Evolutionary conservation across 108 stramenopile genomes (phyloP).

Genomic region (Cyclotella atomus): DNA sequence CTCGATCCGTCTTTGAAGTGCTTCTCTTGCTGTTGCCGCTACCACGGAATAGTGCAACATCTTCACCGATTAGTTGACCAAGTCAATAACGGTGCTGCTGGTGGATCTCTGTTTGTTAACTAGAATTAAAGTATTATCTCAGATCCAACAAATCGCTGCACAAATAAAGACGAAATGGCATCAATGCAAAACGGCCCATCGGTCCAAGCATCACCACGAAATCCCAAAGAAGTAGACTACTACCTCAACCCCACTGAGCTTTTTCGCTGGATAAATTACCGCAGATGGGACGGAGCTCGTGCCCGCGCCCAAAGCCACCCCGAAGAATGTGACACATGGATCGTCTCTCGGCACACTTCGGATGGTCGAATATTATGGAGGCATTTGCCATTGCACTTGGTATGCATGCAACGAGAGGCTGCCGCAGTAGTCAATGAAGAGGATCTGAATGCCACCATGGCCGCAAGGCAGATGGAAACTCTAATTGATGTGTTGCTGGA

Average conservation of each 20-base stretch:
- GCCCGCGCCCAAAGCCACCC: conserved; percentile 50
- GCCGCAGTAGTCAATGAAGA: conserved; percentile 27
- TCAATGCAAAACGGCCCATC: neutral
- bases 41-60: too few species aligned
- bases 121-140: too few species aligned
- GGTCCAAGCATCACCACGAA: conserved; percentile 10
- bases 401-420: conserved; percentile 57
- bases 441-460: conserved; percentile 29
- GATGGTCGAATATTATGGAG: conserved; percentile 52
- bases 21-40: too few species aligned
- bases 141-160: too few species aligned
- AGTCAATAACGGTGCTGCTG: too few species aligned
- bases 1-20: too few species aligned
- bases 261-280: conserved; percentile 70
- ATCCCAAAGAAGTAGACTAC: conserved; percentile 57
- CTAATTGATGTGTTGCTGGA: conserved; percentile 52
- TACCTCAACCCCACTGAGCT: conserved; percentile 66
- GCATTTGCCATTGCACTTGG: conserved; percentile 50
- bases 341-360: conserved; percentile 41
- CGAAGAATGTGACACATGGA: conserved; percentile 53
- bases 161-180: neutral
- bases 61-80: too few species aligned
- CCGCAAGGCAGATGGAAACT: conserved; percentile 45
- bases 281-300: conserved; percentile 65
- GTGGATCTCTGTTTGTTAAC: too few species aligned